Conservation (phyloP, 2,329 filamentous ascomycete species). For the Amauroascus verrucosus region DNA sequence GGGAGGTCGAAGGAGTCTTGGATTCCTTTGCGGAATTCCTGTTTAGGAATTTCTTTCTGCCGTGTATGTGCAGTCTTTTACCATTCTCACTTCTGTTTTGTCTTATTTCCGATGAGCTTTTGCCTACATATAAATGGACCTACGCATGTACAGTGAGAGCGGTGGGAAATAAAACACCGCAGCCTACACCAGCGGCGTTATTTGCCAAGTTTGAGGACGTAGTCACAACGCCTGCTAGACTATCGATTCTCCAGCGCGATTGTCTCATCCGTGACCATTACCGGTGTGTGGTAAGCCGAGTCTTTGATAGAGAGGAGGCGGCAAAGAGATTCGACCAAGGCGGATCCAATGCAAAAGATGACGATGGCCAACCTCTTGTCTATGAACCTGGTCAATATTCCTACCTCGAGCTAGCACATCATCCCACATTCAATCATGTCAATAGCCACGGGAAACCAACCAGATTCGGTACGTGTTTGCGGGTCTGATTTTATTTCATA, state of each 20-base stretch:
- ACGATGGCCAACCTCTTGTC: constrained; percentile 15
- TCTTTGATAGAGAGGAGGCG: constrained; percentile 16
- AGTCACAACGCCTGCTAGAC: constrained; percentile 14
- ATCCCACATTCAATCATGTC: constrained; percentile 20
- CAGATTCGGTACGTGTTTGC: constrained; percentile 2
- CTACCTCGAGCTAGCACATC: constrained; percentile 18
- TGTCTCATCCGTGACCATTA: constrained; percentile 19
- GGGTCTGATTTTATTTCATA: background rate
- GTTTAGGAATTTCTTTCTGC: constrained; percentile 17
- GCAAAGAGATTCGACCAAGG: constrained; percentile 10
- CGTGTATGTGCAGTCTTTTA: constrained; percentile 13
- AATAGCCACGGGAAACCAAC: background rate
- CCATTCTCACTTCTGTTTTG: constrained; percentile 8
- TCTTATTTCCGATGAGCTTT: background rate
- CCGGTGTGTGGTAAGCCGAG: constrained; percentile 17
- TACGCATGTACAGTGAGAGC: constrained; percentile 16
- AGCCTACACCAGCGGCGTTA: constrained; percentile 15
- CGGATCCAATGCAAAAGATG: constrained; percentile 15
- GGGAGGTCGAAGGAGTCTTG: constrained; percentile 7
- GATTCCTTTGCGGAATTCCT: constrained; percentile 15
- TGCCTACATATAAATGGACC: background rate
- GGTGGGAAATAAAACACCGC: constrained; percentile 15
- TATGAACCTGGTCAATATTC: constrained; percentile 8
- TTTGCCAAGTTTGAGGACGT: constrained; percentile 11
- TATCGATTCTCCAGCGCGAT: constrained; percentile 16